Evolutionary conservation across 2,329 filamentous ascomycete species (phyloP), one percentile per base, ranked within the genome.

Genomic region (Trichoderma sp.): DNA sequence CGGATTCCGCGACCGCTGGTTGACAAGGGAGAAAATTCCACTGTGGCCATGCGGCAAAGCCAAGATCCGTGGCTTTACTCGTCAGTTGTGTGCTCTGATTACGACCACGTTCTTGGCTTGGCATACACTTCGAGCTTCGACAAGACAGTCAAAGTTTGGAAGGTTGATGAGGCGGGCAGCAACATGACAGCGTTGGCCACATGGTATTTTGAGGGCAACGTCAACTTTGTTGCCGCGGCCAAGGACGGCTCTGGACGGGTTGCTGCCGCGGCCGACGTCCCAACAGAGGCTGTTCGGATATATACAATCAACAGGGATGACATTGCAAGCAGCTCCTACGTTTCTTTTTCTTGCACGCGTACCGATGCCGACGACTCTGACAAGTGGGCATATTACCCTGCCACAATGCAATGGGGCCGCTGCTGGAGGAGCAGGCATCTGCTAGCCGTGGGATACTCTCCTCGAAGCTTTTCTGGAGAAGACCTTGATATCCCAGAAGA

Each of bases 1-100:
- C 83, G 86, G 0, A 85, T 90, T 21, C 77, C 81, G 0, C 83
- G 88, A 1, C 86, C 87, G 0, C 70, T 84, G 0, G 82, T 89
- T 0, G 77, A 83, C 14, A 83, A 83, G 65, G 84, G 84, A 0
- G 85, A 87, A 21, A 90, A 89, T 72, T 81, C 87, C 0, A 82
- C 83, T 3, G 79, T 83, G 1, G 85, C 85, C 0, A 89, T 89
- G 87, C 81, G 84, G 2, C 81, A 83, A 70, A 87, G 83, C 49
- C 87, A 89, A 71, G 86, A 88, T 60, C 86, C 86, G 0, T 91
- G 88, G 88, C 79, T 90, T 0, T 91, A 89, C 72, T 85, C 87
- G 0, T 89, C 88, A 0, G 88, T 91, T 0, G 88, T 89, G 0
- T 86, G 86, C 5, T 88, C 87, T 0, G 86, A 88, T 64, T 87